Evolutionary conservation across 352 stramenopile genomes (phyloP), one percentile per base, ranked within the genome.

Genomic region (Phytophthora fragariae): DNA sequence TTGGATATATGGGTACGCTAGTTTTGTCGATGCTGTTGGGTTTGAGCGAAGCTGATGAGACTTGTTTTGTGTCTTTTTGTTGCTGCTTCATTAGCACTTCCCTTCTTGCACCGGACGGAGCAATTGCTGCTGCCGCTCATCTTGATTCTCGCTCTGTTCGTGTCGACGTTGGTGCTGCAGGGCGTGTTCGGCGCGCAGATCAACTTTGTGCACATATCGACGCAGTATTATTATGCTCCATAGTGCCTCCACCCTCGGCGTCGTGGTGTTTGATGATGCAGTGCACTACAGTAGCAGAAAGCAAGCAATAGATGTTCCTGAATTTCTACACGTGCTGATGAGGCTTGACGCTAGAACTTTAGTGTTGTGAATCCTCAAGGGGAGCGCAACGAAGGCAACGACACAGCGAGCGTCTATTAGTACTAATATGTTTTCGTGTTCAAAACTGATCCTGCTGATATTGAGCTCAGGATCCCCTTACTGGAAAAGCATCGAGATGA

Each of bases 1-100:
- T 99, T 35, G 98, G 98, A 49, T 99, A 98, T 76, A 92, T 97
- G 85, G 89, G 90, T 97, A 81, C 67, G 84, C 37, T 44, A 44
- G 37, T 10, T 47, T 4, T 14, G 53, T 21, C 21, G 11, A 8
- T 61, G 15, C 12, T 54, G 12, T 14, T 58, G 29, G 17, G 7
- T 49, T 21, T 49, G 41, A 10, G 41, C 1, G 41, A 19, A 49
- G n/a, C 41, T 49, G 21, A 49, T 55, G 17, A 46, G 55, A 33
- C 24, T 39, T 73, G 37, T 65, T 31, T 29, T 8, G 46, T 35
- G 1, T 58, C 15, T 37, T 63, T 27, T 14, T 68, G 3, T 49
- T 44, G 49, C 35, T 64, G 24, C 31, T 54, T 17, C 2, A 6
- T 39, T 68, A 96, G 90, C 92, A 14, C 81, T 98, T 17, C 92